These are phyloP conservation scores for Lentinula novae-zelandiae DNA, from an alignment of 1,284 basidiomycete species.

Conservation along the genomic window DNA sequence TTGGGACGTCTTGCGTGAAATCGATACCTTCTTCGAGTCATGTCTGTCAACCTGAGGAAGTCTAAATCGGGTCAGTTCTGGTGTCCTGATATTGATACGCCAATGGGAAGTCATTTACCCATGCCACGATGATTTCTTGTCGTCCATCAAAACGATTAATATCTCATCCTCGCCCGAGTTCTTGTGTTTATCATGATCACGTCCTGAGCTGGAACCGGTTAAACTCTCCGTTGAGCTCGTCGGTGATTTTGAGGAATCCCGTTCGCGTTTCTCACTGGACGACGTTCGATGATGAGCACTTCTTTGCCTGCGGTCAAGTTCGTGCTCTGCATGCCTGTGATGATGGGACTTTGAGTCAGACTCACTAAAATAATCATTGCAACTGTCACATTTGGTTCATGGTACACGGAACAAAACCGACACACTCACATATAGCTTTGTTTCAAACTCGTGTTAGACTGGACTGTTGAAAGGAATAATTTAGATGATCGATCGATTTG, in stretches of 20 bases:
- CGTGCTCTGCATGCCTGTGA: neutral
- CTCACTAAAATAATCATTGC: neutral
- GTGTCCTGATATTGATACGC: neutral
- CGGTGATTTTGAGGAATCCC: conserved; percentile 2
- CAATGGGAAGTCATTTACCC: conserved; percentile 25
- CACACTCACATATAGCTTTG: neutral
- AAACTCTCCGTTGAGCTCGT: conserved; percentile 7
- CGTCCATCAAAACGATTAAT: conserved; percentile 34
- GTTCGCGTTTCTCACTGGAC: neutral
- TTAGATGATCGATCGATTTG: neutral
- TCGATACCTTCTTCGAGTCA: conserved; percentile 1
- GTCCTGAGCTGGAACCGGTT: conserved; percentile 9
- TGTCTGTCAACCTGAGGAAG: neutral
- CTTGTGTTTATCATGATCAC: conserved; percentile 15
- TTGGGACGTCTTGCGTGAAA: conserved; percentile 2
- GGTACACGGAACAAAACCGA: neutral
- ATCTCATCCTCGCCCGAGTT: conserved; percentile 21
- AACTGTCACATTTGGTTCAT: neutral
- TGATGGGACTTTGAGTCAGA: neutral
- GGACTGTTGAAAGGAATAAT: neutral
- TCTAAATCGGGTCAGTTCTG: neutral
- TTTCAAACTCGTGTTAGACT: neutral
- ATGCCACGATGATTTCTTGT: conserved; percentile 33
- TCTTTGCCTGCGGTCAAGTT: neutral
- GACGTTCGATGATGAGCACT: neutral